Base-by-base conservation (phyloP, 106 monocot species). In the Dioscorea dumetorum region DNA sequence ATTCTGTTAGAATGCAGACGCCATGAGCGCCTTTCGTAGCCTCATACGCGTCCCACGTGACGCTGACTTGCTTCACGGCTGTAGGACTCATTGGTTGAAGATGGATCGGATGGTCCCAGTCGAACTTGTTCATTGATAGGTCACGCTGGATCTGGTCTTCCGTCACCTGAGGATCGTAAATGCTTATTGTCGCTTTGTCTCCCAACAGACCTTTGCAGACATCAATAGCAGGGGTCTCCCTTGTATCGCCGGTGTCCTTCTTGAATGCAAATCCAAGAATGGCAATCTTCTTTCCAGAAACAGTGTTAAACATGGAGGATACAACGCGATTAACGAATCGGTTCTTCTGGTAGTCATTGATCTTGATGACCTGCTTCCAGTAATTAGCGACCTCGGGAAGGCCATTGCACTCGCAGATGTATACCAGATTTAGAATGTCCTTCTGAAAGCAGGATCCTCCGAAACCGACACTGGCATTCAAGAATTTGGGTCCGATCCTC, bases 361-460 rank as follows among this genome's bases (percentile, higher is more conserved):
- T 69, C 74, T 74, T 79, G 33, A 79, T 79, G 48, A 79, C 79
- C 74, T 79, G 79, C 79, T 79, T 79, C 79, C 79, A 79, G 71
- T 81, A 81, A 57, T 67, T 68, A 22, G 81, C 81, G 4, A 81
- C 81, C 60, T 81, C 81, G 8, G 67, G 60, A 16, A 81, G 76
- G 17, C 81, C 81, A 50, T 81, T 81, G 72, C 81, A 81, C 67
- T 81, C 76, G 33, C 81, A 81, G 61, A 81, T 81, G 76, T 81
- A 81, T 4, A 81, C 62, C 17, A 81, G 68, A 49, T 81, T 81
- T 9, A 81, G 76, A 17, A 81, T 81, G 18, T 81, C 81, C 62
- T 81, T 81, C 67, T 81, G 81, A 67, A 81, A 81, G 76, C 81
- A 81, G 49, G 76, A 81, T 21, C 81, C 81, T 58, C 81, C 81